Conservation (phyloP, 2,329 filamentous ascomycete genomes). For the Aspergillus bombycis region DNA sequence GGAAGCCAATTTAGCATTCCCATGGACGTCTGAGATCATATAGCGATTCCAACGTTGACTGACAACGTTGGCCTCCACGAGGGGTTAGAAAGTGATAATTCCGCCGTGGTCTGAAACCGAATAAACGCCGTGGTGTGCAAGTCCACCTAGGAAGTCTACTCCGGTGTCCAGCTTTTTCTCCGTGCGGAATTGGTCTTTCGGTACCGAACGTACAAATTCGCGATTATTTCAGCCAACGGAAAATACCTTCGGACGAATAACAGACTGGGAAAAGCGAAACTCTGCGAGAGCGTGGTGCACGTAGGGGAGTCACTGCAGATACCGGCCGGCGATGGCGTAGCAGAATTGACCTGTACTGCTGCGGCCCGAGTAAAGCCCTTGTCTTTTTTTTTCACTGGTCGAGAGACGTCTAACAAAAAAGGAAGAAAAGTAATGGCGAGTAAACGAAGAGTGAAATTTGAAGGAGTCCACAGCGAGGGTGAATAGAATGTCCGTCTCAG, state of each 20-base stretch:
- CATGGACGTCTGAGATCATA: conserved; percentile 47
- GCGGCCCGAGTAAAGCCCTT: conserved; percentile 13
- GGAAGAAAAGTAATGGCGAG: background rate
- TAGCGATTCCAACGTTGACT: conserved; percentile 40
- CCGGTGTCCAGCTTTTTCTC: conserved; percentile 6
- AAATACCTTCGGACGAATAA: conserved; percentile 1
- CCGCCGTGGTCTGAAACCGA: conserved; percentile 5
- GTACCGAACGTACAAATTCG: conserved; percentile 5
- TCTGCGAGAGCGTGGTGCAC: conserved; percentile 10
- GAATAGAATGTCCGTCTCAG: conserved; percentile 14
- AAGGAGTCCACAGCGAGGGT: conserved; percentile 2
- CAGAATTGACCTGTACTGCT: conserved; percentile 26
- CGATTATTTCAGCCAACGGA: background rate
- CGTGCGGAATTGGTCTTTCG: conserved; percentile 3
- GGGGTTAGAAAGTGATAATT: conserved; percentile 7
- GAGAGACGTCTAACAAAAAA: background rate
- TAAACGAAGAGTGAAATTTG: conserved; percentile 9
- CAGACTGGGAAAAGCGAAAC: conserved; percentile 15
- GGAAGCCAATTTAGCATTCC: conserved; percentile 44
- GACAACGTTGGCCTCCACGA: conserved; percentile 33
- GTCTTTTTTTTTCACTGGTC: background rate
- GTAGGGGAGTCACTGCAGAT: conserved; percentile 22
- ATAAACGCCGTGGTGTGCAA: conserved; percentile 11
- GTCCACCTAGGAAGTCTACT: conserved; percentile 9
- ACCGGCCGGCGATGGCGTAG: conserved; percentile 26